Evolutionary conservation across 192 early-diverging fungal species (phyloP), one percentile per base, ranked within the genome.

Genomic region (Mortierella alpina): DNA sequence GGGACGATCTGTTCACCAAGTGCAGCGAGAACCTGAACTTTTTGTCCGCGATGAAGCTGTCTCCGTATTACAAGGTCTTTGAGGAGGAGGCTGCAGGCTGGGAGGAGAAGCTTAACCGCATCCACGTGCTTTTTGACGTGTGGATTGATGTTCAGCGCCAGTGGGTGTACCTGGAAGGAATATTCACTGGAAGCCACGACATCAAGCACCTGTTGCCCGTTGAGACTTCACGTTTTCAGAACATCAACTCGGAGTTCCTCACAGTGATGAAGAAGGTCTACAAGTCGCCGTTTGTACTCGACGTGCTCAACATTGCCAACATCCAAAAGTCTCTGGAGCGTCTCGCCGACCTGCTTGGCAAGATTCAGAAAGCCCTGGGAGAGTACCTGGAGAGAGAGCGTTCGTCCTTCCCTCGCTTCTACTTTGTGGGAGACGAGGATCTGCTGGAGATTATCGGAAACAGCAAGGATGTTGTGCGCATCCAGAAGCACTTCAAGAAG

Each of bases 401-500:
- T 60, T 90, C 96, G 14, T 90, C 95, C 3, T 99, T 99, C 88
- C 96, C 98, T 44, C 94, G 98, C 12, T 99, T 99, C 89, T 99
- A 99, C 89, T 99, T 99, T 92, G 96, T 99, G 44, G 98, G 97
- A 82, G 98, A 99, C 77, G 98, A 99, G 84, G 98, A 99, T 86
- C 75, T 99, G 85, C 91, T 99, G n/a, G 97, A 99, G 87, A 98
- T 99, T 66, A 96, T 99, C 68, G 98, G 98, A 75, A 99, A 99
- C 82, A 91, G 93, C 75, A 97, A 98, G 82, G 97, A 99, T 72
- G 91, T 99, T 55, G 77, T 90, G 20, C 92, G 97, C 48, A 97
- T 99, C 70, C 96, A 99, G 77, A 98, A 98, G 75, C 98, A 99
- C 81, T 92, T 99, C 85, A 96, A 96, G 82, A 99, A 99, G 87